Evolutionary conservation across 2,329 filamentous ascomycete genomes (phyloP).

Genomic region (Botrytis porri): DNA sequence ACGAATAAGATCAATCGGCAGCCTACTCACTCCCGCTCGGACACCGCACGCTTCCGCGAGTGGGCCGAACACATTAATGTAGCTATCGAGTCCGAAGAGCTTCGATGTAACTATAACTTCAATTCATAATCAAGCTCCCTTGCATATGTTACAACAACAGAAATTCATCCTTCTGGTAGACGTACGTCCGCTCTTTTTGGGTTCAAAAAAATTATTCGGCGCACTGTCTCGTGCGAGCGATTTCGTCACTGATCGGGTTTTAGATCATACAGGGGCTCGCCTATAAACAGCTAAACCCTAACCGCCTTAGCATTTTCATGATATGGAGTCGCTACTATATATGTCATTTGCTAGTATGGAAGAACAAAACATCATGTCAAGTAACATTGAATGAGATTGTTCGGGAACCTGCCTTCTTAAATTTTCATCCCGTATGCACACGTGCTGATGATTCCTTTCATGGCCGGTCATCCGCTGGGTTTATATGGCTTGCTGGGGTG

Average conservation of each 20-base stretch:
- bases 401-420: not conserved
- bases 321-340: not conserved
- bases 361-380: not conserved
- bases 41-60: not conserved
- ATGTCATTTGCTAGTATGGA: not conserved
- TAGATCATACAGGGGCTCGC: not conserved
- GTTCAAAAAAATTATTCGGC: not conserved
- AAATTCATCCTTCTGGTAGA: not conserved
- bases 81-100: not conserved
- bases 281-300: not conserved
- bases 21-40: too few species aligned
- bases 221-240: not conserved
- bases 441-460: not conserved
- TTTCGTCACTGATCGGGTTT: not conserved
- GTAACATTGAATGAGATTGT: not conserved
- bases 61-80: not conserved
- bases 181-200: not conserved
- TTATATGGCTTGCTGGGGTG: not conserved
- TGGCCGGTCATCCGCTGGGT: not conserved
- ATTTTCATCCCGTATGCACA: not conserved
- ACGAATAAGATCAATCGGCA: too few species aligned
- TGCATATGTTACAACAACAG: not conserved
- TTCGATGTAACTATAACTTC: not conserved
- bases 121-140: not conserved
- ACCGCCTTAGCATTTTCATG: not conserved